Percentiles rank a stretch among this genome's conserved stretches.
phyloP scores from a whole-genome alignment of 371 early-diverging fungal genomes.

The Lichtheimia ornata region DNA sequence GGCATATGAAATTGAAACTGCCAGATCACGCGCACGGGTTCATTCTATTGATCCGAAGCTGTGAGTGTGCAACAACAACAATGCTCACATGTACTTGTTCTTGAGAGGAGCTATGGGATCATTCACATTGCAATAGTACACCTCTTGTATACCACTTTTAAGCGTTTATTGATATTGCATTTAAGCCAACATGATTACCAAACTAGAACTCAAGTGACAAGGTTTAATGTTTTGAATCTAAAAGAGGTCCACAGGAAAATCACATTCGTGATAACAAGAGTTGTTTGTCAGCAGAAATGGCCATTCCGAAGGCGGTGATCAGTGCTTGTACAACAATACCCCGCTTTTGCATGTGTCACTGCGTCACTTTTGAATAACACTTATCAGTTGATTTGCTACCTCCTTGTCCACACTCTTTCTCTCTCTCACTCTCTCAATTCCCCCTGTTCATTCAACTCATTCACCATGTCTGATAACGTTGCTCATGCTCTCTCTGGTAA shows the following conservation, averaged over 20 bases:
- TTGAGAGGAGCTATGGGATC: no score
- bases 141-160: no score
- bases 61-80: no score
- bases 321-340: neutral
- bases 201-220: no score
- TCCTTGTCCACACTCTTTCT: slow-evolving; percentile 1
- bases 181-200: no score
- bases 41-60: no score
- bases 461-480: slow-evolving; percentile 87
- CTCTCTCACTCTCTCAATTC: slow-evolving; percentile 15
- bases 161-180: no score
- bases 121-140: no score
- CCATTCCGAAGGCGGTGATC: slow-evolving; percentile 3
- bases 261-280: neutral
- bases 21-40: no score
- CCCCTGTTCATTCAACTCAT: slow-evolving; percentile 5
- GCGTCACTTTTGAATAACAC: neutral
- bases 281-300: slow-evolving; percentile 4
- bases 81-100: no score
- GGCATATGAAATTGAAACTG: no score
- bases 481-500: slow-evolving; percentile 77
- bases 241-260: neutral
- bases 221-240: no score
- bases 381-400: neutral
- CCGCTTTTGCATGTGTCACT: slow-evolving; percentile 4